Evolutionary conservation across 2,329 filamentous ascomycete species (phyloP).

Genomic region (Lasiodiplodia sp.): DNA sequence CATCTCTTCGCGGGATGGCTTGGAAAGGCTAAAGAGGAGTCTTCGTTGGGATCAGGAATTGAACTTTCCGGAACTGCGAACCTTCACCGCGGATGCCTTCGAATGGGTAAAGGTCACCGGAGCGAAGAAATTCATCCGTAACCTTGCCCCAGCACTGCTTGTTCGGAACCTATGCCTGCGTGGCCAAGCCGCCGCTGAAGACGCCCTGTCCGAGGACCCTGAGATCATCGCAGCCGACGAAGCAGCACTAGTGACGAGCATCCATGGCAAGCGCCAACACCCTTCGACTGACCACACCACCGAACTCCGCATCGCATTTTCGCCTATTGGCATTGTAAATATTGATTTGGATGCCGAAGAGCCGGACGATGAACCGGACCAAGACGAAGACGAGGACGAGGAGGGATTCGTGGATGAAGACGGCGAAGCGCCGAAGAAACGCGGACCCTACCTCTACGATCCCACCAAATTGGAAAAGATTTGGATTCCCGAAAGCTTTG

Average conservation of each 20-base stretch:
- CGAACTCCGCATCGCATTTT: slow-evolving; percentile 80
- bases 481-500: slow-evolving; percentile 73
- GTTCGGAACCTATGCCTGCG: slow-evolving; percentile 62
- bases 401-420: slow-evolving; percentile 36
- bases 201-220: slow-evolving; percentile 35
- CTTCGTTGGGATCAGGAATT: slow-evolving; percentile 70
- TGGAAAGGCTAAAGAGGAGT: slow-evolving; percentile 62
- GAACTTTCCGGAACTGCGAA: slow-evolving; percentile 71
- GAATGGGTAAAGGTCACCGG: slow-evolving; percentile 83
- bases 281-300: slow-evolving; percentile 75
- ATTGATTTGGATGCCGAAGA: slow-evolving; percentile 78
- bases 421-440: slow-evolving; percentile 48
- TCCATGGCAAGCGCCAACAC: slow-evolving; percentile 74
- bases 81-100: slow-evolving; percentile 80
- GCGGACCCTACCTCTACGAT: slow-evolving; percentile 63
- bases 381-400: slow-evolving; percentile 35
- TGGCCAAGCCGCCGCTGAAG: slow-evolving; percentile 34
- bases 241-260: slow-evolving; percentile 65
- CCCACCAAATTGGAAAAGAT: slow-evolving; percentile 69
- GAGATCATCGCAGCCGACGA: slow-evolving; percentile 56
- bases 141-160: slow-evolving; percentile 79
- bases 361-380: slow-evolving; percentile 69
- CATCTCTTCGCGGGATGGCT: slow-evolving; percentile 69
- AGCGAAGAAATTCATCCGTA: slow-evolving; percentile 83
- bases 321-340: slow-evolving; percentile 77